Evolutionary conservation across 139 green algal genomes (phyloP).

Genomic region (Picocystis salinarum): DNA sequence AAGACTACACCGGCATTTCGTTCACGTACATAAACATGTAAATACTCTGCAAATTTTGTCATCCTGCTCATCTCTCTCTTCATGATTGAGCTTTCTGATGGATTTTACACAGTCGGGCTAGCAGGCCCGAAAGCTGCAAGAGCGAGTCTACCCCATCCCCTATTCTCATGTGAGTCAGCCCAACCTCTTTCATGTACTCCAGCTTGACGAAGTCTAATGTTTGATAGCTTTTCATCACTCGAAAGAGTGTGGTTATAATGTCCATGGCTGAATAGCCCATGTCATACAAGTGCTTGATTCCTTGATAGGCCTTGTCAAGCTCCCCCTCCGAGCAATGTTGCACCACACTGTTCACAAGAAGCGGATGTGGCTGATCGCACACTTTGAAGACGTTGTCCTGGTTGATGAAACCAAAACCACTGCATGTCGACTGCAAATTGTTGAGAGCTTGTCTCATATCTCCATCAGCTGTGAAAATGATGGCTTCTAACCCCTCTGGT

Average conservation of each 20-base stretch:
- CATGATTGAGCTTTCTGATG: background rate
- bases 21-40: no score
- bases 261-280: constrained; percentile 73
- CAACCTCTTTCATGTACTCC: constrained; percentile 85
- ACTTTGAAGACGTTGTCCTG: constrained; percentile 84
- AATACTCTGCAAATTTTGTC: no score
- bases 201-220: constrained; percentile 90
- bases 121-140: constrained; percentile 77
- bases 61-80: constrained; percentile 5
- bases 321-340: constrained; percentile 36
- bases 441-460: constrained; percentile 99
- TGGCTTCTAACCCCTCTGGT: constrained; percentile 70
- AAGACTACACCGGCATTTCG: no score
- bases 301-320: constrained; percentile 57
- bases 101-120: constrained; percentile 72
- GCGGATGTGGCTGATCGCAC: constrained; percentile 93
- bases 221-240: constrained; percentile 50
- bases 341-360: constrained; percentile 58
- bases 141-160: constrained; percentile 66
- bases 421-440: constrained; percentile 73
- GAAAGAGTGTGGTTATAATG: constrained; percentile 94
- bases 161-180: constrained; percentile 85
- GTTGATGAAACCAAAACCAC: constrained; percentile 76
- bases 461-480: constrained; percentile 95
- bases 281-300: constrained; percentile 62